phyloP scores from a whole-genome alignment of 176 grass and related monocot genomes.

The Leersia perrieri region DNA sequence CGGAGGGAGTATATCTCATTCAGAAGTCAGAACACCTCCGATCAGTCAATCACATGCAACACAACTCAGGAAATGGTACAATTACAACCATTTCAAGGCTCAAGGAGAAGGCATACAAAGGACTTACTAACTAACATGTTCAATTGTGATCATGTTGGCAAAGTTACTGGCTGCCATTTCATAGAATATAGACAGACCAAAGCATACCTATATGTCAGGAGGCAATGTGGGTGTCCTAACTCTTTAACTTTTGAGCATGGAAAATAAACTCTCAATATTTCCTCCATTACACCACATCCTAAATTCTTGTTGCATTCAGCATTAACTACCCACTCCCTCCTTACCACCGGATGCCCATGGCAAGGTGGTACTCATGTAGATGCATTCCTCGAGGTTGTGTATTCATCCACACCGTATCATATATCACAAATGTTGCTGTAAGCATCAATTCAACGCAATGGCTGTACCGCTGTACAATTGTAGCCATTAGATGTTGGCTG shows the following conservation, averaged over 20 bases:
- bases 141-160: not conserved
- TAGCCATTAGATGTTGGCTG: not conserved
- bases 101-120: too few relatives aligned
- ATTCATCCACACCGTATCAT: not conserved
- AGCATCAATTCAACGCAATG: not conserved
- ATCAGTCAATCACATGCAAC: not conserved
- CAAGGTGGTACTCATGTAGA: not conserved
- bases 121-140: too few relatives aligned
- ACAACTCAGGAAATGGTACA: not conserved
- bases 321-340: not conserved
- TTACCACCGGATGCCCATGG: not conserved
- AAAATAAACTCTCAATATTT: too few relatives aligned
- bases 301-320: not conserved
- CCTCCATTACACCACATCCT: not conserved
- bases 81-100: not conserved
- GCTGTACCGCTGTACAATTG: not conserved
- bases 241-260: too few relatives aligned
- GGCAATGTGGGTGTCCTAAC: too few relatives aligned
- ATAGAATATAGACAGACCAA: not conserved
- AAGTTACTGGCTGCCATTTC: slow-evolving; percentile 15
- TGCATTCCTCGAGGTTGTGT: not conserved
- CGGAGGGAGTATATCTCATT: not conserved
- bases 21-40: not conserved
- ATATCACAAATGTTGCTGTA: not conserved
- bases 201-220: too few relatives aligned